A percentile compares a stretch with the other conserved stretches of the same genome.
These are phyloP conservation scores for Xerocomus amazonicus DNA, from an alignment of 1,284 basidiomycete genomes.

Conservation along the genomic window DNA sequence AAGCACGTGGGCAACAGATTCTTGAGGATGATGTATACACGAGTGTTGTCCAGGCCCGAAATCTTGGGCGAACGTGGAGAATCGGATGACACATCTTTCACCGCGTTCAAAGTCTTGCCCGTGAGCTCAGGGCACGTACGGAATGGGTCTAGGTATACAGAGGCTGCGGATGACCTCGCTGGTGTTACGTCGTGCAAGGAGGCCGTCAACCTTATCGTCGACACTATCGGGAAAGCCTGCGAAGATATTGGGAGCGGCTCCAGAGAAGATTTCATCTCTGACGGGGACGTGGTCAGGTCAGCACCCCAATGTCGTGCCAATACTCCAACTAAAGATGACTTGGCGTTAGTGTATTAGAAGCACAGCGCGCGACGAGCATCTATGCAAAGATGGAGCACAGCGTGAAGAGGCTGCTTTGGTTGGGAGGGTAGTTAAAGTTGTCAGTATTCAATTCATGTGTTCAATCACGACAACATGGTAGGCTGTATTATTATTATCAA, in stretches of 20 bases:
- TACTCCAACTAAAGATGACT: conserved; percentile 9
- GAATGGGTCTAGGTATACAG: conserved; percentile 52
- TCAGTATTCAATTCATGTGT: conserved; percentile 2
- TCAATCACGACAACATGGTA: conserved; percentile 14
- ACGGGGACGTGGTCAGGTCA: conserved; percentile 79
- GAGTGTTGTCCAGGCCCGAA: conserved; percentile 25
- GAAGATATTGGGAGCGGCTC: conserved; percentile 50
- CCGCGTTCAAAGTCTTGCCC: conserved; percentile 74
- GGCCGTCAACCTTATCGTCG: conserved; percentile 72
- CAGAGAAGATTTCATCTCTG: conserved; percentile 50
- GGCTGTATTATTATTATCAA: conserved; percentile 19
- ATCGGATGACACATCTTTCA: conserved; percentile 44
- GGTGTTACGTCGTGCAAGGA: conserved; percentile 70
- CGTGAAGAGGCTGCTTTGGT: conserved; percentile 83
- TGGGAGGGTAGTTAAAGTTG: conserved; percentile 47
- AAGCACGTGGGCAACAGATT: conserved; percentile 20
- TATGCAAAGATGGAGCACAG: conserved; percentile 90
- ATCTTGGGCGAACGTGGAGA: conserved; percentile 31
- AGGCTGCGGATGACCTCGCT: conserved; percentile 58
- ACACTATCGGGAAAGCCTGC: conserved; percentile 66
- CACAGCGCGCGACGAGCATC: conserved; percentile 75
- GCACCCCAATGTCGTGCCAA: conserved; percentile 22
- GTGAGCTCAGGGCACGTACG: conserved; percentile 60
- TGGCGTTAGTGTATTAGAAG: conserved; percentile 64
- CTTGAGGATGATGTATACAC: conserved; percentile 7